These are phyloP conservation scores for Fremontodendron californicum DNA, from an alignment of 345 rosid genomes.

Conservation along the genomic window DNA sequence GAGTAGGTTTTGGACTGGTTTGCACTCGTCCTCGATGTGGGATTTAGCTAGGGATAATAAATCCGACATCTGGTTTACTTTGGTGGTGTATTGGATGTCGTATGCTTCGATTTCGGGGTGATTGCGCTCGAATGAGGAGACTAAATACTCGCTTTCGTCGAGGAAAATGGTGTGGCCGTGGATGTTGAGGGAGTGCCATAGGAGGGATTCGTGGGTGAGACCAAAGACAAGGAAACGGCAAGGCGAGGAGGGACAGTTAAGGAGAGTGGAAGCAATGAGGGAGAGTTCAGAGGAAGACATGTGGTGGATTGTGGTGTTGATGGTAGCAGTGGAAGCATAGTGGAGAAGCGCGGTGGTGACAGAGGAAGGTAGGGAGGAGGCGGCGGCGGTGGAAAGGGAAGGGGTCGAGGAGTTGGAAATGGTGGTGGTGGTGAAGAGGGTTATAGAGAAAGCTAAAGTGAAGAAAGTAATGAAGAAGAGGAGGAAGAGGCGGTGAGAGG, in stretches of 20 bases:
- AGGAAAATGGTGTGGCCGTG: constrained; percentile 71
- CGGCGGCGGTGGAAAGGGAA: constrained; percentile 25
- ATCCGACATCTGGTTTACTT: constrained; percentile 44
- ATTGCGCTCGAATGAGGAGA: constrained; percentile 55
- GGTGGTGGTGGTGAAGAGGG: constrained; percentile 48
- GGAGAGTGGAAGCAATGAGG: constrained; percentile 44
- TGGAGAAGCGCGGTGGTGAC: constrained; percentile 66
- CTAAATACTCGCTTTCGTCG: constrained; percentile 66
- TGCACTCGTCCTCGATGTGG: constrained; percentile 46
- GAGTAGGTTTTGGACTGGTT: constrained; percentile 83
- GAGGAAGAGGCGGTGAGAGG: constrained; percentile 43
- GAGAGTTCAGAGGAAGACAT: constrained; percentile 73
- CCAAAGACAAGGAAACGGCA: constrained; percentile 79
- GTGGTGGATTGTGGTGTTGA: constrained; percentile 45
- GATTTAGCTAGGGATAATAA: constrained; percentile 38
- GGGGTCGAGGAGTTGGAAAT: constrained; percentile 25
- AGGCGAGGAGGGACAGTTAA: constrained; percentile 33
- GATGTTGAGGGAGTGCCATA: constrained; percentile 73
- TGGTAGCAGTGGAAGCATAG: constrained; percentile 47
- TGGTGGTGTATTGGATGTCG: constrained; percentile 74
- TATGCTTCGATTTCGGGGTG: constrained; percentile 70
- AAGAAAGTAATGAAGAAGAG: constrained; percentile 59
- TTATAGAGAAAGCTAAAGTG: constrained; percentile 62
- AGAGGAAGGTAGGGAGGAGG: constrained; percentile 38
- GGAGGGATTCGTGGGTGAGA: constrained; percentile 73